A percentile compares a stretch with the other conserved stretches of the same genome.
These are phyloP conservation scores for Phaffia rhodozyma DNA, from an alignment of 1,284 basidiomycete species.

Conservation along the genomic window DNA sequence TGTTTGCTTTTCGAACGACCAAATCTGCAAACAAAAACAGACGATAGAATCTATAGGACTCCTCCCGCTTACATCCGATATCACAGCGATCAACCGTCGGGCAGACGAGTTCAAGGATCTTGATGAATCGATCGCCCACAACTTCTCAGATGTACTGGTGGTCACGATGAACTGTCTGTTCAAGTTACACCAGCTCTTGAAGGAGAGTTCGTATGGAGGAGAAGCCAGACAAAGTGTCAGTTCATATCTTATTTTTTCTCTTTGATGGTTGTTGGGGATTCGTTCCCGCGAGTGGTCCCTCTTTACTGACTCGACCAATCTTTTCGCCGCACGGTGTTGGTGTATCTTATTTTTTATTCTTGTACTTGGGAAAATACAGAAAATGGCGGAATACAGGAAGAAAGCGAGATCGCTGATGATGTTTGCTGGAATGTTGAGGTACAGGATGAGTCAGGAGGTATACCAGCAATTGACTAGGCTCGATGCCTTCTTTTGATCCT, in stretches of 20 bases:
- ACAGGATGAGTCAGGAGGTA: conserved; percentile 79
- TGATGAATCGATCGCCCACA: conserved; percentile 71
- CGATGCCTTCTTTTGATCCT: conserved; percentile 13
- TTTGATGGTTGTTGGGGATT: background rate
- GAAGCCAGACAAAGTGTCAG: conserved; percentile 58
- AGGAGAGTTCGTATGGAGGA: conserved; percentile 60
- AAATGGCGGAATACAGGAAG: conserved; percentile 30
- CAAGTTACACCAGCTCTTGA: conserved; percentile 60
- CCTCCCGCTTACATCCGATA: conserved; percentile 75
- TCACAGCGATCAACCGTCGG: conserved; percentile 69
- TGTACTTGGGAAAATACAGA: conserved; percentile 10
- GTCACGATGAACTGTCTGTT: conserved; percentile 91
- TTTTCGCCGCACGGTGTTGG: background rate
- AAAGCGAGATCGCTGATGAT: conserved; percentile 51
- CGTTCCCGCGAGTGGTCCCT: background rate
- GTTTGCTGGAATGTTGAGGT: conserved; percentile 75
- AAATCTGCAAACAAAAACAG: conserved; percentile 33
- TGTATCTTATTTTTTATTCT: background rate
- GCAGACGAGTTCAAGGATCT: conserved; percentile 86
- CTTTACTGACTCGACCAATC: conserved; percentile 13
- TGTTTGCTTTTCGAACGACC: background rate
- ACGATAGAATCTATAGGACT: conserved; percentile 80
- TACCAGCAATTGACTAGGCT: conserved; percentile 59
- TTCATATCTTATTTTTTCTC: conserved; percentile 14
- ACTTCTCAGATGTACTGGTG: conserved; percentile 76